Conservation (phyloP, 768 basidiomycete species). For the Tricholoma terreum region DNA sequence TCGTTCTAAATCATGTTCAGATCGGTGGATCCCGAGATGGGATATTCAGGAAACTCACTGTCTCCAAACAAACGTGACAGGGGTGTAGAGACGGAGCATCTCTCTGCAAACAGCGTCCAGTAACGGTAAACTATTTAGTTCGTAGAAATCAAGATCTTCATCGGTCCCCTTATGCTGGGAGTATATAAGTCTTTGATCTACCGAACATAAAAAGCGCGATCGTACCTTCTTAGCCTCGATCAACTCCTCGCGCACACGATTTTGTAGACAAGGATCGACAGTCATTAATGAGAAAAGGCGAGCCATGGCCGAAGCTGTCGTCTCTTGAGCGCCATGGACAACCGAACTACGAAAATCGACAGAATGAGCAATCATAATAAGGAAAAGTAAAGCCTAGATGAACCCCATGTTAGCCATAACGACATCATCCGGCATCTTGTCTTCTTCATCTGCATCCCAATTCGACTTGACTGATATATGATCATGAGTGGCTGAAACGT, state of each 20-base stretch:
- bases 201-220: neutral
- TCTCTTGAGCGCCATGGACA: constrained; percentile 34
- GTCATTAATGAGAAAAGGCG: constrained; percentile 26
- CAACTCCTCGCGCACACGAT: constrained; percentile 24
- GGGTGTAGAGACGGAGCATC: constrained; percentile 28
- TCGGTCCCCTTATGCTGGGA: constrained; percentile 15
- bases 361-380: neutral
- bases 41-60: constrained; percentile 20
- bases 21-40: neutral
- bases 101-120: constrained; percentile 39
- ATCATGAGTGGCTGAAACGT: neutral
- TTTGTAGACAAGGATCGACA: constrained; percentile 25
- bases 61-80: constrained; percentile 27
- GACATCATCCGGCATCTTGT: constrained; percentile 25
- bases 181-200: neutral
- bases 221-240: constrained; percentile 5
- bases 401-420: constrained; percentile 31
- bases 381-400: neutral
- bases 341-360: constrained; percentile 19
- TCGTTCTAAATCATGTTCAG: constrained; percentile 22
- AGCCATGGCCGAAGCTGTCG: constrained; percentile 29
- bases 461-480: constrained; percentile 27
- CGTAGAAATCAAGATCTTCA: constrained; percentile 33
- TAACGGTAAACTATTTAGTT: constrained; percentile 33
- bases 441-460: constrained; percentile 23